phyloP scores from a whole-genome alignment of 371 early-diverging fungal genomes.

The Actinomortierella wolfii region DNA sequence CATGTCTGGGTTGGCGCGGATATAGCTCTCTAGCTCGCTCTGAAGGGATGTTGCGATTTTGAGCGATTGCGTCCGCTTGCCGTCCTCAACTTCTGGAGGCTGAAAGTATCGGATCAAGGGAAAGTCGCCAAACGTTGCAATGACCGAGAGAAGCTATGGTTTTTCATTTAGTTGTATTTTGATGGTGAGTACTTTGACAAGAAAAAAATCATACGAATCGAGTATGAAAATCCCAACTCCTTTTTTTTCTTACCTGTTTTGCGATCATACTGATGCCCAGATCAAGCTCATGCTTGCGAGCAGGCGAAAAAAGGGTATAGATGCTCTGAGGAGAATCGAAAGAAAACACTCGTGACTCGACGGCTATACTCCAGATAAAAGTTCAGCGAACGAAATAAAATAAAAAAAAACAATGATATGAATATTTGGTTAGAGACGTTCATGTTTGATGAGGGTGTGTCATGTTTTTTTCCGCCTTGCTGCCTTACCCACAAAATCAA shows the following conservation, averaged over 20 bases:
- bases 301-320: slow-evolving; percentile 60
- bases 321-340: slow-evolving; percentile 74
- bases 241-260: slow-evolving; percentile 57
- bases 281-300: slow-evolving; percentile 51
- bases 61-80: slow-evolving; percentile 62
- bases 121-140: slow-evolving; percentile 79
- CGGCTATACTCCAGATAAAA: slow-evolving; percentile 50
- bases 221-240: too few relatives aligned
- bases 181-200: slow-evolving; percentile 5
- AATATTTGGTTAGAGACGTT: too few relatives aligned
- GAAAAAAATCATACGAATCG: neutral
- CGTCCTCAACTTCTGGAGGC: slow-evolving; percentile 71
- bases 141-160: slow-evolving; percentile 67
- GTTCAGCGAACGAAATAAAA: too few relatives aligned
- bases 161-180: slow-evolving; percentile 27
- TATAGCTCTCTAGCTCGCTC: slow-evolving; percentile 69
- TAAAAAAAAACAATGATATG: too few relatives aligned
- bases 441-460: too few relatives aligned
- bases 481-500: slow-evolving; percentile 73
- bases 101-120: slow-evolving; percentile 89
- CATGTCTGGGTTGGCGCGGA: slow-evolving; percentile 60
- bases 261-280: slow-evolving; percentile 69
- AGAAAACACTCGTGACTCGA: slow-evolving; percentile 82
- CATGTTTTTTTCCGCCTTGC: too few relatives aligned
- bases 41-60: slow-evolving; percentile 72